phyloP scores from a whole-genome alignment of 2,329 filamentous ascomycete species.

The Ceratocystis colombiana region DNA sequence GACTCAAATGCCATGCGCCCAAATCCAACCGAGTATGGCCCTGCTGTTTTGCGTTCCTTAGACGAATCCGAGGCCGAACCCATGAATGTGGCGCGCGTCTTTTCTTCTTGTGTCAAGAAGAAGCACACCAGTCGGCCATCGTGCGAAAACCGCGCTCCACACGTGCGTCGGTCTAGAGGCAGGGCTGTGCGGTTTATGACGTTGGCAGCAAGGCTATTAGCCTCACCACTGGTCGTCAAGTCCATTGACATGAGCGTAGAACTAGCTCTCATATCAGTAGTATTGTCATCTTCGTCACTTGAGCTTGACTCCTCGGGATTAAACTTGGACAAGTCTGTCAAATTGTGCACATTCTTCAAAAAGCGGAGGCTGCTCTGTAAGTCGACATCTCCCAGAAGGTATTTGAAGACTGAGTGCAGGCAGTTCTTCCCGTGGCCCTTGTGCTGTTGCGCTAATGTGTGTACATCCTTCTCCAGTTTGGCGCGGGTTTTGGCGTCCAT shows the following conservation, averaged over 20 bases:
- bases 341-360: slow-evolving; percentile 46
- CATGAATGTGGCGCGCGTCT: slow-evolving; percentile 40
- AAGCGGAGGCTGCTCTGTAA: slow-evolving; percentile 50
- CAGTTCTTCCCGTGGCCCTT: slow-evolving; percentile 51
- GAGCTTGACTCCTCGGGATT: slow-evolving; percentile 65
- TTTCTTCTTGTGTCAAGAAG: slow-evolving; percentile 58
- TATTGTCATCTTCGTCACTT: slow-evolving; percentile 66
- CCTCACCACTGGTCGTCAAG: slow-evolving; percentile 44
- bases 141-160: slow-evolving; percentile 51
- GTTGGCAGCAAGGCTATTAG: slow-evolving; percentile 37
- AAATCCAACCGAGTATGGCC: slow-evolving; percentile 49
- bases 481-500: slow-evolving; percentile 48
- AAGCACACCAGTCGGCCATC: slow-evolving; percentile 57
- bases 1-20: slow-evolving; percentile 45
- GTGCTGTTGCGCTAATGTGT: slow-evolving; percentile 46
- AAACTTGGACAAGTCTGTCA: slow-evolving; percentile 49
- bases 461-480: slow-evolving; percentile 29
- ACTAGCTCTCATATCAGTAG: slow-evolving; percentile 45
- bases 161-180: slow-evolving; percentile 48
- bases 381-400: slow-evolving; percentile 53
- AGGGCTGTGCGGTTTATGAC: slow-evolving; percentile 35
- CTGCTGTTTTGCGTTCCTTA: slow-evolving; percentile 40
- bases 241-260: slow-evolving; percentile 54
- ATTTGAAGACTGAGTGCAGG: slow-evolving; percentile 51
- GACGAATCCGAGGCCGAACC: slow-evolving; percentile 7